Evolutionary conservation across 2,329 filamentous ascomycete genomes (phyloP), one percentile per base, ranked within the genome.

Genomic region (Neofusicoccum ribis): DNA sequence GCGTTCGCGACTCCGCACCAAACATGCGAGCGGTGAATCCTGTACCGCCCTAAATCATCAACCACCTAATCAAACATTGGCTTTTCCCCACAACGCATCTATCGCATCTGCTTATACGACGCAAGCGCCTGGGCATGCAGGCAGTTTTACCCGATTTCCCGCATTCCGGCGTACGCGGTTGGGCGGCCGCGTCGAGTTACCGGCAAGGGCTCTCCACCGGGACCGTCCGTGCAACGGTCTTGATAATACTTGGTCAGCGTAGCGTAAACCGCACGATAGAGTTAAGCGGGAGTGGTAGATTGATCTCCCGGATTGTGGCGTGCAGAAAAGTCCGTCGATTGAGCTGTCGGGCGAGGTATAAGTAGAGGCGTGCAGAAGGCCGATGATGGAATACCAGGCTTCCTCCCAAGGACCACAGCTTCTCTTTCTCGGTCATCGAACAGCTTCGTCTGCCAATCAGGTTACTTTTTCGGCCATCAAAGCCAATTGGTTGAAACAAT

Each of bases 11-110:
- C 37, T 39, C 37, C 37, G 37, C 37, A 39, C 14, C 37, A 11
- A 15, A 39, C 1, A 9, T 15, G 14, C 37, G 36, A 8, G 8
- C 52, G 15, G 49, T 27, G 49, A 17, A 59, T 46, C 31, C 27
- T 37, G n/a, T 34, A 15, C 23, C 56, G 56, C 56, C 56, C 56
- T 60, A 36, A 27, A 46, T 60, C 41, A 60, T 60, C 43, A 60
- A 60, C 31, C 20, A 15, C 20, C 56, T 47, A 60, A 60, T 46
- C 52, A 58, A 44, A 44, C 20, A 15, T 47, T 8, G 23, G 11
- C 20, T n/a, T 44, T 36, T 46, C 46, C 36, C 59, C 49, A 63
- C 46, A 51, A n/a, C n/a, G 44, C 27, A 51, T 49, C 15, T 37
- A 59, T 11, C 37, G 2, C 37, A 39, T 31, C 5, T 31, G 27